These are phyloP conservation scores for Citrus cavaleriei DNA, from an alignment of 345 rosid genomes.

Conservation along the genomic window DNA sequence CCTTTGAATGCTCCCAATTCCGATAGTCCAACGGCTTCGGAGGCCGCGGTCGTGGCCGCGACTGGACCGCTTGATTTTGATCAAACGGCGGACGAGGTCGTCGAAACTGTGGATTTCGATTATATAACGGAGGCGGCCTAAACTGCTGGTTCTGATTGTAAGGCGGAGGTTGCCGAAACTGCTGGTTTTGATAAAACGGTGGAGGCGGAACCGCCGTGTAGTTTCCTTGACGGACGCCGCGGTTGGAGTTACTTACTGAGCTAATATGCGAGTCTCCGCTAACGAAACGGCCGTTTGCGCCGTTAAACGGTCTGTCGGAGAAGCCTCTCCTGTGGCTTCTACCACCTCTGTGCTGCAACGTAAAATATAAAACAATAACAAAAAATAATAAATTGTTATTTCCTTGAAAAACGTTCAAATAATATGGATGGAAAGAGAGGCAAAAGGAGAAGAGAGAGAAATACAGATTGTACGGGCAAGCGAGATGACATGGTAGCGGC, in stretches of 20 bases:
- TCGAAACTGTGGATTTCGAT: constrained; percentile 24
- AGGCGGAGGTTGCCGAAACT: constrained; percentile 27
- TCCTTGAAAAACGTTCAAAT: neutral
- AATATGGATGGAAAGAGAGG: neutral
- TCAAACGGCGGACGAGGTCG: constrained; percentile 33
- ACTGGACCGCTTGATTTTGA: constrained; percentile 41
- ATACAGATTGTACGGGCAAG: constrained; percentile 29
- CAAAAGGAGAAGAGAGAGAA: neutral
- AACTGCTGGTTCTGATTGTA: constrained; percentile 39
- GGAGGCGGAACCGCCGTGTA: constrained; percentile 28
- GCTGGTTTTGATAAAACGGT: constrained; percentile 27
- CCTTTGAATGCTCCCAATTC: constrained; percentile 68
- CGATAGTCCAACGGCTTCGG: constrained; percentile 63
- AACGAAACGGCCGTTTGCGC: constrained; percentile 31
- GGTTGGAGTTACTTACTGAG: constrained; percentile 45
- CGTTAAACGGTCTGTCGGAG: constrained; percentile 41
- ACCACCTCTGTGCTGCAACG: constrained; percentile 57
- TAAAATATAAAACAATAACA: neutral
- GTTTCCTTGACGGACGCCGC: constrained; percentile 31
- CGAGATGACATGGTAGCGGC: constrained; percentile 51
- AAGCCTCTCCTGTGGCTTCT: constrained; percentile 51
- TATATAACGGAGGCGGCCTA: constrained; percentile 27
- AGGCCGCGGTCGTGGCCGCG: constrained; percentile 38
- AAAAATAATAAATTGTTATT: neutral
- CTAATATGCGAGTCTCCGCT: constrained; percentile 47